phyloP scores from a whole-genome alignment of 805 yeast species.

The Kurtzmaniella fragi region DNA sequence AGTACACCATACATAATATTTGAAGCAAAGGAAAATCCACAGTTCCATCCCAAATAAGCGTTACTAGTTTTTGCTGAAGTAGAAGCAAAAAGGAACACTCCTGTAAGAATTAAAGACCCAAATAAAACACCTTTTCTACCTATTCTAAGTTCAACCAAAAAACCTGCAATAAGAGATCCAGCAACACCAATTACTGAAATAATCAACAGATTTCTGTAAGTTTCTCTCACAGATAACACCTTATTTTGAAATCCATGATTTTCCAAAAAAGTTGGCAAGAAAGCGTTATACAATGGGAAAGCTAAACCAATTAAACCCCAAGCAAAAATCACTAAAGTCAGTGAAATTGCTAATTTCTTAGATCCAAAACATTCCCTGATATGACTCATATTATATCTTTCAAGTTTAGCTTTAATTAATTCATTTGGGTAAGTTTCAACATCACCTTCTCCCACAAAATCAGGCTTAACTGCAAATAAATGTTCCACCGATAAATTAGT shows the following conservation, averaged over 20 bases:
- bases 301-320: slow-evolving; percentile 59
- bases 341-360: slow-evolving; percentile 39
- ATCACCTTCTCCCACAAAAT: not conserved
- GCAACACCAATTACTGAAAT: slow-evolving; percentile 29
- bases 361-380: slow-evolving; percentile 44
- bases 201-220: slow-evolving; percentile 28
- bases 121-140: slow-evolving; percentile 58
- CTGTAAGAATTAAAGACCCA: slow-evolving; percentile 47
- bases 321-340: slow-evolving; percentile 36
- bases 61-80: slow-evolving; percentile 54
- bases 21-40: slow-evolving; percentile 42
- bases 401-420: slow-evolving; percentile 19
- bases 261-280: slow-evolving; percentile 48
- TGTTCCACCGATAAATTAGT: slow-evolving; percentile 43
- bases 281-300: slow-evolving; percentile 53
- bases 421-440: slow-evolving; percentile 12
- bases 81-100: slow-evolving; percentile 57
- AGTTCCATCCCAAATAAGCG: slow-evolving; percentile 44
- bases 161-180: slow-evolving; percentile 29
- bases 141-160: slow-evolving; percentile 27
- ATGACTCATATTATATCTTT: slow-evolving; percentile 29
- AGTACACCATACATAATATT: slow-evolving; percentile 54
- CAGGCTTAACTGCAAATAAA: slow-evolving; percentile 36
- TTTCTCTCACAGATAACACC: slow-evolving; percentile 24
- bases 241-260: slow-evolving; percentile 28